Percentiles rank a stretch among this genome's conserved stretches.
These are phyloP conservation scores for Schizophyllum commune DNA, from an alignment of 1,284 basidiomycete species.

Conservation along the genomic window DNA sequence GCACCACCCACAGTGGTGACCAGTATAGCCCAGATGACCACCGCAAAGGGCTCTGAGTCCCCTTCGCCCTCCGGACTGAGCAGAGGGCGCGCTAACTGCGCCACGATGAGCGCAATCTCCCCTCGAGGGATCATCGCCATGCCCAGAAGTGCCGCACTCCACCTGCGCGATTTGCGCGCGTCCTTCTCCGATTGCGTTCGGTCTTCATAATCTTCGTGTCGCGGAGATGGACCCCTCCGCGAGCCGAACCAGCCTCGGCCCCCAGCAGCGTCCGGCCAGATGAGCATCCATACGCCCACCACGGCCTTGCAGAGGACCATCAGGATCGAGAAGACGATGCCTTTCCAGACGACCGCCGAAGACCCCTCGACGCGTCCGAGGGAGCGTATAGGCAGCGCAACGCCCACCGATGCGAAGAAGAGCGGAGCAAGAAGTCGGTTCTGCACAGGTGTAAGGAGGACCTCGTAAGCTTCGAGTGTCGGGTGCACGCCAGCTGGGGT, in stretches of 20 bases:
- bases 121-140: conserved; percentile 32
- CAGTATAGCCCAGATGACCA: conserved; percentile 34
- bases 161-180: neutral
- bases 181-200: neutral
- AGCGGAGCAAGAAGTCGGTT: conserved; percentile 24
- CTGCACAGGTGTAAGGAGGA: conserved; percentile 21
- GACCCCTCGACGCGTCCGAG: conserved; percentile 25
- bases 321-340: conserved; percentile 26
- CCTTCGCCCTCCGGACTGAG: conserved; percentile 12
- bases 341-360: conserved; percentile 28
- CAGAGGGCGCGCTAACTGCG: conserved; percentile 26
- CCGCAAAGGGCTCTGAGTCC: conserved; percentile 23
- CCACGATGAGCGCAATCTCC: conserved; percentile 33
- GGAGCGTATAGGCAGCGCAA: conserved; percentile 26
- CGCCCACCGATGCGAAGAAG: conserved; percentile 31
- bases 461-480: conserved; percentile 17
- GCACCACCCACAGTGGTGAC: conserved; percentile 30
- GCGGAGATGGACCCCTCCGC: neutral
- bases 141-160: conserved; percentile 23
- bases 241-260: conserved; percentile 12
- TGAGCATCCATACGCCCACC: conserved; percentile 24
- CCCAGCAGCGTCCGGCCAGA: conserved; percentile 18
- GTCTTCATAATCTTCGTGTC: neutral
- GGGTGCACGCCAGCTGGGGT: conserved; percentile 2
- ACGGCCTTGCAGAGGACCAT: conserved; percentile 28